These are phyloP conservation scores for Phaeolepiota aurea DNA, from an alignment of 768 basidiomycete species.

Conservation along the genomic window DNA sequence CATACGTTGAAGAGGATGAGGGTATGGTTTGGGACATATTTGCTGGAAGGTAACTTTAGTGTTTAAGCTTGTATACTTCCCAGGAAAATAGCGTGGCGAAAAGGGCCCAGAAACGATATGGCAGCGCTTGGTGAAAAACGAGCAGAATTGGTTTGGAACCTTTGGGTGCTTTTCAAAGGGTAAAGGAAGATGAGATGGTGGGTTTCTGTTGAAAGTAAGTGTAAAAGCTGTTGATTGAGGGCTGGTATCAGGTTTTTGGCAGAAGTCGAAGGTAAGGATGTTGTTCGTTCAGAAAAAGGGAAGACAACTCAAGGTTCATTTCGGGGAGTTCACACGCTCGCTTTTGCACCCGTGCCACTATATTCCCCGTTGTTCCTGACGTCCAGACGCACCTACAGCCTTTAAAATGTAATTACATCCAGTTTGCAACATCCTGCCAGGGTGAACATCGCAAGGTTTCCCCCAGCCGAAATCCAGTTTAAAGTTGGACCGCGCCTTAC, in stretches of 20 bases:
- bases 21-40: slow-evolving; percentile 22
- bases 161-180: background rate
- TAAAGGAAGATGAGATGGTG: slow-evolving; percentile 2
- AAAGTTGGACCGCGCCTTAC: too few species aligned
- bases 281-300: slow-evolving; percentile 1
- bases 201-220: background rate
- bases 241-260: background rate
- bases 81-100: too few species aligned
- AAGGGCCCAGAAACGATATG: too few species aligned
- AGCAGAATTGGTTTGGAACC: too few species aligned
- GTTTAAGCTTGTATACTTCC: background rate
- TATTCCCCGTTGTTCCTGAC: too few species aligned
- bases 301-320: slow-evolving; percentile 2
- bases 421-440: too few species aligned
- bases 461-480: too few species aligned
- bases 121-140: too few species aligned
- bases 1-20: slow-evolving; percentile 22
- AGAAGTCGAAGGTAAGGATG: background rate
- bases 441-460: too few species aligned
- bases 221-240: background rate
- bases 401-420: too few species aligned
- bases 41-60: background rate
- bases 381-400: too few species aligned
- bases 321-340: background rate
- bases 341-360: background rate